A percentile compares a stretch with the other conserved stretches of the same genome.
Conservation (phyloP, 176 grass and related monocot genomes). For the Oryza brachyantha region DNA sequence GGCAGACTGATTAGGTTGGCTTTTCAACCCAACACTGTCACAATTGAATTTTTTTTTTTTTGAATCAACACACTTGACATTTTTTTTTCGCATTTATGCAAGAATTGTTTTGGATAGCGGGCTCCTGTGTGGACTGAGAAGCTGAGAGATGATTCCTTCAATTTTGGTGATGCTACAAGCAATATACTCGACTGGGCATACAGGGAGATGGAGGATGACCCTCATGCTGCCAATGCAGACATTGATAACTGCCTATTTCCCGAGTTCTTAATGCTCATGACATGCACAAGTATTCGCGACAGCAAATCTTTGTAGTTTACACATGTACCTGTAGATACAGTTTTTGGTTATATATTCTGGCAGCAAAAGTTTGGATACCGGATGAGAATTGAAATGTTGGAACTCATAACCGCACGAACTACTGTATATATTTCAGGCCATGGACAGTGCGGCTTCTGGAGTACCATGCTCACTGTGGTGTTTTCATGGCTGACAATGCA, state of each 20-base stretch:
- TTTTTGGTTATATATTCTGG: constrained; percentile 23
- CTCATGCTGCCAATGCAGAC: constrained; percentile 25
- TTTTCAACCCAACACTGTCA: constrained; percentile 76
- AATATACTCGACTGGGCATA: constrained; percentile 84
- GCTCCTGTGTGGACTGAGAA: constrained; percentile 71
- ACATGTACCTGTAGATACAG: constrained; percentile 22
- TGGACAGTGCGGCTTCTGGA: not conserved
- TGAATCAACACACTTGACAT: constrained; percentile 87
- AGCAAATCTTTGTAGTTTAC: constrained; percentile 30
- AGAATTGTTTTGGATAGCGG: constrained; percentile 75
- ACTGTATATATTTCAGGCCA: not conserved
- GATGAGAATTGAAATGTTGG: constrained; percentile 20
- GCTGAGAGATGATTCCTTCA: constrained; percentile 61
- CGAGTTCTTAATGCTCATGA: constrained; percentile 64
- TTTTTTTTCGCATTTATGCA: constrained; percentile 90
- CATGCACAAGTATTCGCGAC: constrained; percentile 38
- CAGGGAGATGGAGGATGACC: constrained; percentile 45
- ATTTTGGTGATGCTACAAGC: constrained; percentile 79
- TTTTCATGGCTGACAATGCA: not conserved
- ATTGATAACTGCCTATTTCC: constrained; percentile 53
- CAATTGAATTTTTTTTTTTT: no score
- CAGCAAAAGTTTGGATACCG: constrained; percentile 38
- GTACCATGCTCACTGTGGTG: not conserved
- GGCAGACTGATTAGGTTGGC: constrained; percentile 82
- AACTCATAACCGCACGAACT: constrained; percentile 13